Evolutionary conservation across 106 monocot species (phyloP), one percentile per base, ranked within the genome.

Genomic region (Allium fistulosum): DNA sequence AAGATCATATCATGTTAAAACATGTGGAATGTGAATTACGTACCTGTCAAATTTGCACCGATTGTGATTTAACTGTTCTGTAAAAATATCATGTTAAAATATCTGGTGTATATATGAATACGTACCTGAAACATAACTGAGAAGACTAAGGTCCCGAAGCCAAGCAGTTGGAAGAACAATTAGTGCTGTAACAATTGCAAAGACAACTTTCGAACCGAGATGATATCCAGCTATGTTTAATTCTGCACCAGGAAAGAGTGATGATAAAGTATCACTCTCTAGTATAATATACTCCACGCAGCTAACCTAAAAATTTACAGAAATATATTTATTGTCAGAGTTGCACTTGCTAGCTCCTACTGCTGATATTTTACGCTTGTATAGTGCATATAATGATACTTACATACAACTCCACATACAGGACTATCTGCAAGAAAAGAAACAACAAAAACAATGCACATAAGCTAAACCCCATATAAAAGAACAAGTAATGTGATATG

Each of bases 251-350:
- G 94, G 94, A 69, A 95, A 95, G 60, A 95, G 63, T 28, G 85
- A 83, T 26, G 94, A 91, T 18, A 91, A 72, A 66, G 91, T 95
- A 60, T 95, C 94, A 61, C 94, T 91, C 71, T 95, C 94, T 16
- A 95, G 74, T 64, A 95, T 95, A 46, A 95, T 80, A 73, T 95
- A 95, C 71, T 91, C 94, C 62, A 95, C 88, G 51, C 94, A 95
- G 56, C 91, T 88, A 13, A 88, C 87, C 94, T 95, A 72, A 37
- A 77, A 66, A 46, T 62, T 62, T 62, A 16, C n/a, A 26, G 10
- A 18, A 15, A 10, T 10, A 62, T 62, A 26, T 16, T 62, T 57
- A 57, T 11, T 13, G 7, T 11, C 56, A 57, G 16, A 57, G 14
- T 13, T 13, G 14, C 56, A 57, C 14, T 57, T 13, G 11, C 61